These are phyloP conservation scores for Yamadazyma triangularis DNA, from an alignment of 1,139 yeast species.

Conservation along the genomic window DNA sequence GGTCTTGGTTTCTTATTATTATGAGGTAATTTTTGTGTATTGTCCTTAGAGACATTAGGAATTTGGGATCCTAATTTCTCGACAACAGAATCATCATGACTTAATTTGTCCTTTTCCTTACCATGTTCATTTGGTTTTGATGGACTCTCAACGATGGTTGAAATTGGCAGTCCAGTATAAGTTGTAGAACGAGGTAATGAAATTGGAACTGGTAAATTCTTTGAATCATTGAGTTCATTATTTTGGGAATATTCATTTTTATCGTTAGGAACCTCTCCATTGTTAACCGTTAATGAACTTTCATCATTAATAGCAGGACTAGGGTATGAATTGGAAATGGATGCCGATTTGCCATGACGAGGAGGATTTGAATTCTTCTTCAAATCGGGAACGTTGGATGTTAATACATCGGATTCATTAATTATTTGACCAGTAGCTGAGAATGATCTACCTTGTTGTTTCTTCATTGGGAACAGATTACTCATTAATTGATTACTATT, in stretches of 20 bases:
- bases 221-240: background rate
- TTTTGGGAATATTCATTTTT: no score
- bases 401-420: conserved; percentile 1
- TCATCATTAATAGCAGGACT: conserved; percentile 42
- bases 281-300: background rate
- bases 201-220: background rate
- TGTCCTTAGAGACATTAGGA: conserved; percentile 5
- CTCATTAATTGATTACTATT: conserved; percentile 26
- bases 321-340: conserved; percentile 29
- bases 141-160: conserved; percentile 48
- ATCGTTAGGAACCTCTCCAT: background rate
- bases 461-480: conserved; percentile 8
- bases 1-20: conserved; percentile 65
- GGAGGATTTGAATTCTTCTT: conserved; percentile 6
- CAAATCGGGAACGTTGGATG: conserved; percentile 1
- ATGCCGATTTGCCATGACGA: conserved; percentile 35
- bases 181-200: conserved; percentile 1
- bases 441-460: conserved; percentile 34
- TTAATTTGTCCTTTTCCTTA: background rate
- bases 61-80: no score
- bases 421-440: conserved; percentile 15
- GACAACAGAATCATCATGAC: no score
- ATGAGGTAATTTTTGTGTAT: conserved; percentile 34
- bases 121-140: conserved; percentile 10
- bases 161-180: conserved; percentile 6